A percentile compares a stretch with the other conserved stretches of the same genome.
phyloP scores from a whole-genome alignment of 1,284 basidiomycete genomes.

The Irpex sp. region DNA sequence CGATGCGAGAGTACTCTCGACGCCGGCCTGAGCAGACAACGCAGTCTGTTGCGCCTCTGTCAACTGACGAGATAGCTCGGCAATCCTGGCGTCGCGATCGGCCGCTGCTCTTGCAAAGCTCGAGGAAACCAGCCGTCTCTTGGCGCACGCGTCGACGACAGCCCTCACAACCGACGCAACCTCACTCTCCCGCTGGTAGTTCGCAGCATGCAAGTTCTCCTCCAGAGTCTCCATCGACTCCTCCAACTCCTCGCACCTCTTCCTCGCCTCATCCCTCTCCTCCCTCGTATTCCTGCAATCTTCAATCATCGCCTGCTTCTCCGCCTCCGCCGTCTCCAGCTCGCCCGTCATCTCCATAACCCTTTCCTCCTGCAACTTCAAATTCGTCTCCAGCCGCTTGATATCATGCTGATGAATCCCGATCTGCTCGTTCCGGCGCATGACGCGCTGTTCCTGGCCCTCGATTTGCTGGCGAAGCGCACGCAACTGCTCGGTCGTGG shows the following conservation, averaged over 20 bases:
- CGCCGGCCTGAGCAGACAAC: slow-evolving; percentile 7
- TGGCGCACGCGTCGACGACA: slow-evolving; percentile 22
- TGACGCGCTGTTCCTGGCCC: slow-evolving; percentile 58
- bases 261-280: slow-evolving; percentile 58
- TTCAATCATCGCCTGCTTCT: slow-evolving; percentile 76
- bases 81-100: slow-evolving; percentile 2
- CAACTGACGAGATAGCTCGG: slow-evolving; percentile 1
- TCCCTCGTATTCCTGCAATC: slow-evolving; percentile 73
- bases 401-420: slow-evolving; percentile 74
- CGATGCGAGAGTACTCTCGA: slow-evolving; percentile 10
- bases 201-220: slow-evolving; percentile 22
- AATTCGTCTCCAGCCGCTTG: slow-evolving; percentile 66
- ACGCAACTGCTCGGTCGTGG: slow-evolving; percentile 48
- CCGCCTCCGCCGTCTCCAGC: slow-evolving; percentile 55
- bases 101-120: neutral
- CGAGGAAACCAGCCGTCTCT: slow-evolving; percentile 33
- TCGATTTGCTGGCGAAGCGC: slow-evolving; percentile 59
- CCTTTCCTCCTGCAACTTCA: slow-evolving; percentile 68
- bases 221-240: slow-evolving; percentile 56
- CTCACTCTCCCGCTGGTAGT: slow-evolving; percentile 18
- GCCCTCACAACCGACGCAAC: slow-evolving; percentile 35
- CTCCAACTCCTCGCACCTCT: slow-evolving; percentile 37
- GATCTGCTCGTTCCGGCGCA: slow-evolving; percentile 64
- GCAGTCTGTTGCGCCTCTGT: slow-evolving; percentile 1
- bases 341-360: slow-evolving; percentile 63